A percentile compares a stretch with the other conserved stretches of the same genome.
Conservation (phyloP, 2,329 filamentous ascomycete species). For the Botrytis elliptica region DNA sequence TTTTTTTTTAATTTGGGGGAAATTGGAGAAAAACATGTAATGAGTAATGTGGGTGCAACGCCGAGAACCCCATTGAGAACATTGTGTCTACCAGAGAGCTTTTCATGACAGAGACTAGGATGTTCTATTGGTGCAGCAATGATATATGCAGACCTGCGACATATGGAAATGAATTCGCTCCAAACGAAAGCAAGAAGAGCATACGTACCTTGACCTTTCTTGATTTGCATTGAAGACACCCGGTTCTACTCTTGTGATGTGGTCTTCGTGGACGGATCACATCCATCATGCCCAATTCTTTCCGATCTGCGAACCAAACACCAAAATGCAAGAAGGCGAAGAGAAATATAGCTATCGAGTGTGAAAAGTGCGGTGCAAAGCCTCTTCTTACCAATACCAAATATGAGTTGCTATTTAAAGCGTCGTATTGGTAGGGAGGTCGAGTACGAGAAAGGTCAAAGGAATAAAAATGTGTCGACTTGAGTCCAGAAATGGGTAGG, state of each 20-base stretch:
- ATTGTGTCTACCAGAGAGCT: not conserved
- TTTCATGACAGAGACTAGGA: slow-evolving; percentile 9
- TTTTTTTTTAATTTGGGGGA: not conserved
- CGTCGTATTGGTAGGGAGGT: slow-evolving; percentile 4
- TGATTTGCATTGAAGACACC: slow-evolving; percentile 40
- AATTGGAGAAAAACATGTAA: not conserved
- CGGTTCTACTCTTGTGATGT: slow-evolving; percentile 40
- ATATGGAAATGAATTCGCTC: not conserved
- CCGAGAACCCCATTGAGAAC: not conserved
- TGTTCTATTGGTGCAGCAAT: slow-evolving; percentile 4
- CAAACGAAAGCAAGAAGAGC: slow-evolving; percentile 5
- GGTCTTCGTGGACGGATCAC: slow-evolving; percentile 25
- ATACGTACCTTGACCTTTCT: slow-evolving; percentile 40
- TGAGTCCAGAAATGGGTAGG: not conserved
- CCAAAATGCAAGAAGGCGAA: not conserved
- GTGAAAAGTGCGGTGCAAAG: not conserved
- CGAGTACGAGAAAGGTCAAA: not conserved
- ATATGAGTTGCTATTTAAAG: slow-evolving; percentile 1
- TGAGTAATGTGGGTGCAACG: not conserved
- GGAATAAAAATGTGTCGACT: not conserved
- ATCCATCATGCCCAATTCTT: slow-evolving; percentile 5
- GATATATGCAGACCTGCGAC: not conserved
- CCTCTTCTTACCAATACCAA: not conserved
- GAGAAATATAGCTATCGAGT: not conserved
- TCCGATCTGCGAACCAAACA: not conserved